A percentile compares a stretch with the other conserved stretches of the same genome.
Evolutionary conservation across 2,329 filamentous ascomycete genomes (phyloP).

Genomic region (Pseudogymnoascus sp.): DNA sequence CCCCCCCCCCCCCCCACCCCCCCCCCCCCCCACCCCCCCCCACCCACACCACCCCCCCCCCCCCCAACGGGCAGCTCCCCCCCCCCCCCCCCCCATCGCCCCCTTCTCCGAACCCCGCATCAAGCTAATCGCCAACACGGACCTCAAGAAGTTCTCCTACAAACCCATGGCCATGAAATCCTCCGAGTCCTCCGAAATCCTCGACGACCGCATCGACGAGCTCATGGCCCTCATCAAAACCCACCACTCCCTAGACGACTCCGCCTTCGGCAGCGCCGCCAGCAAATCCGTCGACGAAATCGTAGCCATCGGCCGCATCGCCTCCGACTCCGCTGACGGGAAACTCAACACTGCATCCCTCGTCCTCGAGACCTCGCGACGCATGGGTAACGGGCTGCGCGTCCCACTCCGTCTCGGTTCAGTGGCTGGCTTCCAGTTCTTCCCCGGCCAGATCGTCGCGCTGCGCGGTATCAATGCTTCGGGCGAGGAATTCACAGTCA

Average conservation of each 20-base stretch:
- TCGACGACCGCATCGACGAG: slow-evolving; percentile 92
- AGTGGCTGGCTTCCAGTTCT: slow-evolving; percentile 68
- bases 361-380: slow-evolving; percentile 78
- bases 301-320: slow-evolving; percentile 84
- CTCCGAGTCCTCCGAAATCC: slow-evolving; percentile 81
- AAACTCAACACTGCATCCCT: slow-evolving; percentile 79
- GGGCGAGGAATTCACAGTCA: slow-evolving; percentile 72
- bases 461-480: slow-evolving; percentile 79
- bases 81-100: slow-evolving; percentile 60
- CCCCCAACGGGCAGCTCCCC: slow-evolving; percentile 64
- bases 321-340: slow-evolving; percentile 77
- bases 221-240: slow-evolving; percentile 68
- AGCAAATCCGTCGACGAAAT: slow-evolving; percentile 78
- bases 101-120: slow-evolving; percentile 69
- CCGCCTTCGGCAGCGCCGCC: slow-evolving; percentile 78
- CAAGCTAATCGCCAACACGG: slow-evolving; percentile 76
- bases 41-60: too few species aligned
- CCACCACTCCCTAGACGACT: slow-evolving; percentile 66
- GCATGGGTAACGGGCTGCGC: slow-evolving; percentile 72
- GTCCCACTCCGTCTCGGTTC: slow-evolving; percentile 70
- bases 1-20: slow-evolving; percentile 60
- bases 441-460: slow-evolving; percentile 90
- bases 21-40: slow-evolving; percentile 62
- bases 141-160: slow-evolving; percentile 84
- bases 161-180: slow-evolving; percentile 92